phyloP scores from a whole-genome alignment of 768 basidiomycete species.

The Boletus eberwhitei region DNA sequence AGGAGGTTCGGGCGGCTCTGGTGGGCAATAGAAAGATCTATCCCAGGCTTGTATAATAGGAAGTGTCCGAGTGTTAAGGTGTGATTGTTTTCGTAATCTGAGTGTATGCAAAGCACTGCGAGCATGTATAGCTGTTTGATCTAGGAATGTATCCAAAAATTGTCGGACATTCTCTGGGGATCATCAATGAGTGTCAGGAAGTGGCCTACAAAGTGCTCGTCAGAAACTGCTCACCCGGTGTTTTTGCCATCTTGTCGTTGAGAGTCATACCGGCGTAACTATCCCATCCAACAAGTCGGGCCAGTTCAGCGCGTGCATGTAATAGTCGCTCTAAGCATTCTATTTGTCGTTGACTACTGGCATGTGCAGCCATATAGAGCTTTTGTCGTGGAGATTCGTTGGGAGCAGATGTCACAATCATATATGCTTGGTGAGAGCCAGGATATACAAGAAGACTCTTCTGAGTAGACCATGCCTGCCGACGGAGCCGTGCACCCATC shows the following conservation, averaged over 20 bases:
- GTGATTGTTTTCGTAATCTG: constrained; percentile 69
- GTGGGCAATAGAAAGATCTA: constrained; percentile 88
- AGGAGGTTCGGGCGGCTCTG: constrained; percentile 71
- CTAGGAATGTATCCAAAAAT: constrained; percentile 79
- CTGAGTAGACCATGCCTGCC: constrained; percentile 74
- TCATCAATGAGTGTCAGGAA: neutral
- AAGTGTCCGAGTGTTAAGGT: constrained; percentile 53
- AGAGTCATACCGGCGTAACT: constrained; percentile 88
- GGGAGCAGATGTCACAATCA: constrained; percentile 89
- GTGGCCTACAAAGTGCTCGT: neutral
- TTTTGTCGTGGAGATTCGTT: constrained; percentile 77
- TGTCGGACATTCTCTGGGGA: constrained; percentile 74
- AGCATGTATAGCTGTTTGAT: constrained; percentile 78
- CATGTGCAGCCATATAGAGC: constrained; percentile 80
- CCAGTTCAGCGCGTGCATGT: constrained; percentile 74
- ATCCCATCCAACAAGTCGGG: constrained; percentile 76
- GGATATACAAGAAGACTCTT: constrained; percentile 79
- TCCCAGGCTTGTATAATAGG: constrained; percentile 93
- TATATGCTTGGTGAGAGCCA: constrained; percentile 84
- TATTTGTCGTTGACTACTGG: constrained; percentile 72
- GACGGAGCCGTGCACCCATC: constrained; percentile 68
- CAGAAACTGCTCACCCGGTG: constrained; percentile 59
- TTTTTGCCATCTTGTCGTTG: constrained; percentile 96
- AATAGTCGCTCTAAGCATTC: constrained; percentile 74
- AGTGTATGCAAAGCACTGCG: constrained; percentile 65